Percentiles rank a stretch among this genome's conserved stretches.
Conservation (phyloP, 129 eudicot genomes). For the Escallonia herrerae region DNA sequence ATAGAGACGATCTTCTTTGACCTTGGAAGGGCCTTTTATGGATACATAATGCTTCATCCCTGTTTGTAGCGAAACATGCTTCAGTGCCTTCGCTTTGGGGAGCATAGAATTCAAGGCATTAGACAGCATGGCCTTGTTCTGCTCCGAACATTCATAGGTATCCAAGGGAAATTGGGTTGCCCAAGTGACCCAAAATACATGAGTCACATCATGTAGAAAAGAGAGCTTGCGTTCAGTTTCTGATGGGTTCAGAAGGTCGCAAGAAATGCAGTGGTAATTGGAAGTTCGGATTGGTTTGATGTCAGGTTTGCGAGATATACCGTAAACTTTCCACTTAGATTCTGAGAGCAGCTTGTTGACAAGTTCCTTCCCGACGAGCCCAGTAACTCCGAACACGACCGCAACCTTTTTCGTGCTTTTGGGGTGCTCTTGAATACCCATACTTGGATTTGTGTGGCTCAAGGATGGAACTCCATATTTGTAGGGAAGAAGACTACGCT, state of each 20-base stretch:
- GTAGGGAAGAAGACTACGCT: too few relatives aligned
- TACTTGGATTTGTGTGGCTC: slow-evolving; percentile 1
- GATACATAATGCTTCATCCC: slow-evolving; percentile 83
- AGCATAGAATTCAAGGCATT: slow-evolving; percentile 61
- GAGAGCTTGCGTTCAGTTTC: slow-evolving; percentile 50
- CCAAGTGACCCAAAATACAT: slow-evolving; percentile 93
- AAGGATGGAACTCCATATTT: too few relatives aligned
- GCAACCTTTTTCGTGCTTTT: slow-evolving; percentile 46
- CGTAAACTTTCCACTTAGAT: slow-evolving; percentile 75
- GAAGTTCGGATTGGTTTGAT: slow-evolving; percentile 13
- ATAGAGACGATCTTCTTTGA: slow-evolving; percentile 22
- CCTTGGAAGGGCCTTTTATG: slow-evolving; percentile 22
- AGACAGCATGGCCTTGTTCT: slow-evolving; percentile 74
- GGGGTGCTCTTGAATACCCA: slow-evolving; percentile 46
- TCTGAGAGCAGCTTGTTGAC: slow-evolving; percentile 45
- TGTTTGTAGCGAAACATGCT: slow-evolving; percentile 76
- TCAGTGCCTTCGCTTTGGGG: slow-evolving; percentile 43
- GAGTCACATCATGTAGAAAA: slow-evolving; percentile 55
- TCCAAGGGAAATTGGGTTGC: slow-evolving; percentile 76
- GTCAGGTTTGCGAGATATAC: slow-evolving; percentile 54
- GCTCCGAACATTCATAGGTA: slow-evolving; percentile 62
- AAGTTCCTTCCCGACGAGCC: slow-evolving; percentile 85
- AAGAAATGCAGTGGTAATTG: slow-evolving; percentile 59
- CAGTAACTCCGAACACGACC: slow-evolving; percentile 69
- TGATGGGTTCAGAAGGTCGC: slow-evolving; percentile 56